A percentile compares a stretch with the other conserved stretches of the same genome.
These are phyloP conservation scores for Rubroboletus pulcherrimus DNA, from an alignment of 768 basidiomycete genomes.

Conservation along the genomic window DNA sequence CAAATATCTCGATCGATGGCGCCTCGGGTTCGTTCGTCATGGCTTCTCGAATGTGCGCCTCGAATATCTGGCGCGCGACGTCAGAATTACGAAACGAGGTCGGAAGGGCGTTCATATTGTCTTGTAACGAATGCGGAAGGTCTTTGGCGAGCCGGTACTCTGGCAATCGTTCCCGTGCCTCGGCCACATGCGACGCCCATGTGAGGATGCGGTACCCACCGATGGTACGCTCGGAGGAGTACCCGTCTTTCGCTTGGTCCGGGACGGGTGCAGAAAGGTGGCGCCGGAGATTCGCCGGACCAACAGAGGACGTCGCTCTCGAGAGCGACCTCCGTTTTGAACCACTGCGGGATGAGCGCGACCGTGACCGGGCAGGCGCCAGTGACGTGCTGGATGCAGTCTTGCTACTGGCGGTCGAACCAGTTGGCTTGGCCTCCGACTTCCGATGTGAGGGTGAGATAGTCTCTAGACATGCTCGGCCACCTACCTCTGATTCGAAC, in stretches of 20 bases:
- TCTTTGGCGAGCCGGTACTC: slow-evolving; percentile 39
- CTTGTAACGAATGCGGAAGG: slow-evolving; percentile 62
- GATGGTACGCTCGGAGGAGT: neutral
- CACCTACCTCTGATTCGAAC: slow-evolving; percentile 11
- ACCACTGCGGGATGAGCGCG: neutral
- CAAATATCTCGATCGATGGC: slow-evolving; percentile 56
- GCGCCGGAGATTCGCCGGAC: neutral
- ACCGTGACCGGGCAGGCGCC: neutral
- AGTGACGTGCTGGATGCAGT: slow-evolving; percentile 18
- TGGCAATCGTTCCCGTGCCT: slow-evolving; percentile 16
- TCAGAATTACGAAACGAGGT: slow-evolving; percentile 37
- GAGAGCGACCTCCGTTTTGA: neutral
- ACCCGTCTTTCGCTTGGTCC: neutral
- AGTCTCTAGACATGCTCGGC: neutral
- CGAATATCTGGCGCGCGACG: slow-evolving; percentile 53
- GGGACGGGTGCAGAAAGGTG: neutral
- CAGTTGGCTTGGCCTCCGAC: neutral
- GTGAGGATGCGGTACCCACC: slow-evolving; percentile 16
- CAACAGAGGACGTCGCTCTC: neutral
- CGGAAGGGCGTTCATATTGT: slow-evolving; percentile 57
- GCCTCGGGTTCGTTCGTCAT: slow-evolving; percentile 64
- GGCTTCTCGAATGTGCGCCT: slow-evolving; percentile 62
- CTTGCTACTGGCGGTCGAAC: slow-evolving; percentile 9
- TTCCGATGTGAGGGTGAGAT: slow-evolving; percentile 6
- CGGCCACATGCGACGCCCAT: slow-evolving; percentile 20